Evolutionary conservation across 108 stramenopile genomes (phyloP).

Genomic region (Nitzschia sp.): DNA sequence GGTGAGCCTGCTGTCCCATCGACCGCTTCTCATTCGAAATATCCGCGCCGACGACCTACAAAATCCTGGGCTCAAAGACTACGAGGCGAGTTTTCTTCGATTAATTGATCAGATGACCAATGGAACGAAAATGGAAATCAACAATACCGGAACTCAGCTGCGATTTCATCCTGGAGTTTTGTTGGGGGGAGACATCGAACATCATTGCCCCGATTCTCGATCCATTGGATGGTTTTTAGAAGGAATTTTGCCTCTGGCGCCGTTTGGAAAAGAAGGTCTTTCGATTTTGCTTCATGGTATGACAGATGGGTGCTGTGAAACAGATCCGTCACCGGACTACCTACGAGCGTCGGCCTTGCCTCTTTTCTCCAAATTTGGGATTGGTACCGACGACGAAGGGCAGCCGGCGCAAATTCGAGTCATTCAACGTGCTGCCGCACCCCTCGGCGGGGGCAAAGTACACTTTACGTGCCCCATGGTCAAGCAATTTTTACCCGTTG

Average conservation of each 20-base stretch:
- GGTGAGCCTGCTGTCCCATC: constrained; percentile 73
- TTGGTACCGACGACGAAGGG: constrained; percentile 63
- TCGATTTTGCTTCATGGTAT: constrained; percentile 77
- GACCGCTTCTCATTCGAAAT: constrained; percentile 81
- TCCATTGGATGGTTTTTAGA: constrained; percentile 97
- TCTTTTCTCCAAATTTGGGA: constrained; percentile 85
- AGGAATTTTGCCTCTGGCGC: constrained; percentile 92
- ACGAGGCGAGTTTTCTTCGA: constrained; percentile 88
- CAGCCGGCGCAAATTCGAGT: constrained; percentile 52
- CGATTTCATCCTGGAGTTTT: constrained; percentile 92
- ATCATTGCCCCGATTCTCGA: constrained; percentile 80
- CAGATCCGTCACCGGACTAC: constrained; percentile 85
- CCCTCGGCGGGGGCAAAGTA: constrained; percentile 84
- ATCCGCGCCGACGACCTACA: constrained; percentile 80
- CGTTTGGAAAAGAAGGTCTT: constrained; percentile 93
- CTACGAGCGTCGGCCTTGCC: constrained; percentile 76
- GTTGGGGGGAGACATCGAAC: constrained; percentile 84
- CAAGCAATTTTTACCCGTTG: constrained; percentile 75
- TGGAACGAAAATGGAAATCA: constrained; percentile 95
- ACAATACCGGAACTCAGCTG: constrained; percentile 95
- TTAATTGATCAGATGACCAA: constrained; percentile 94
- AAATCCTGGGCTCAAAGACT: constrained; percentile 76
- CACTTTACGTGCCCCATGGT: constrained; percentile 88
- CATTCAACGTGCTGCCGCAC: constrained; percentile 74
- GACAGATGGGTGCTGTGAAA: constrained; percentile 67